These are phyloP conservation scores for Arctium minus DNA, from an alignment of 129 eudicot genomes.

Conservation along the genomic window DNA sequence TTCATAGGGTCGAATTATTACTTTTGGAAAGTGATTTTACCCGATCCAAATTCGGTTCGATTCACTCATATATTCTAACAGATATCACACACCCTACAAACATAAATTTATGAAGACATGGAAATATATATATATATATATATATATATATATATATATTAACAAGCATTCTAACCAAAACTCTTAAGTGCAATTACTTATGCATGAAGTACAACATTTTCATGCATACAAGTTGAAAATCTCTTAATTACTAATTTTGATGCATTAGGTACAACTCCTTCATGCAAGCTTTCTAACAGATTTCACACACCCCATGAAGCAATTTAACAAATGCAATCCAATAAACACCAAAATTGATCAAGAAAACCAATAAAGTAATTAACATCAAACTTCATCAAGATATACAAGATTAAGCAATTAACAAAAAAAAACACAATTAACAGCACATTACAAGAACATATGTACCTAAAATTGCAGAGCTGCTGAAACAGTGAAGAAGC, in stretches of 20 bases:
- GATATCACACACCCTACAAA: too few species aligned
- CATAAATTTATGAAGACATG: too few species aligned
- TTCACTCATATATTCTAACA: too few species aligned
- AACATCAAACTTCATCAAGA: background rate
- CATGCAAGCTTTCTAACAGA: background rate
- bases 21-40: background rate
- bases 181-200: too few species aligned
- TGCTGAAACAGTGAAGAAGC: background rate
- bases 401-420: background rate
- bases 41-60: background rate
- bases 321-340: background rate
- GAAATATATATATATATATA: too few species aligned
- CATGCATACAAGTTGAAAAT: too few species aligned
- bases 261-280: too few species aligned
- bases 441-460: background rate
- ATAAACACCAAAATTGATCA: background rate
- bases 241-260: too few species aligned
- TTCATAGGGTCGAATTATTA: background rate
- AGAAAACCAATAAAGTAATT: background rate
- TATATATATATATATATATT: too few species aligned
- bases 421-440: background rate
- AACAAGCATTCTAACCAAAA: too few species aligned
- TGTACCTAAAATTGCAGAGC: background rate
- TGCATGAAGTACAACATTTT: too few species aligned
- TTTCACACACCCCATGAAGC: background rate